Base-by-base conservation (phyloP, 78 protist genomes). In the Dictyostelium citrinum region DNA sequence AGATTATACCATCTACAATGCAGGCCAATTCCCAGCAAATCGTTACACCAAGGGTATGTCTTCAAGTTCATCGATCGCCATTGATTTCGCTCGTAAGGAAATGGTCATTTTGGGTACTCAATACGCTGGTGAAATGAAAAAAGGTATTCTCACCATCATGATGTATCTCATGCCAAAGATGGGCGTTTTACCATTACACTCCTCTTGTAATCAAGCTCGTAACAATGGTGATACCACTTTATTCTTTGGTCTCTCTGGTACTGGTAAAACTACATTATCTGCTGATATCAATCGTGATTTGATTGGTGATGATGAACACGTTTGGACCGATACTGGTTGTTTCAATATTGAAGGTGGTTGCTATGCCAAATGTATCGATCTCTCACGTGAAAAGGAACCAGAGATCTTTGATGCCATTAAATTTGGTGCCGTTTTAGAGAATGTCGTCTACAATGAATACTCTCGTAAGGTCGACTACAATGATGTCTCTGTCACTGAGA, bases 231-330 rank as follows among this genome's bases (percentile, higher is more conserved):
- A 83, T 41, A 95, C 90, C 55, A 95, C 99, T 17, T 31, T 98
- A 67, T 98, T 98, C 97, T 98, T 98, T 77, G 99, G 99, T 77
- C 98, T 98, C 45, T 91, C 97, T 45, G 99, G 99, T 58, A 98
- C 99, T 8, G 99, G 99, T 75, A 99, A 99, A 96, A 99, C 99
- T 20, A 98, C 99, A 5, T 97, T 99, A 24, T 97, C 99, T 5
- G 98, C 99, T 1, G 99, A 99, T 75, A 97, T 98, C 7, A 16
- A 91, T 39, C 97, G 99, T 35, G 11, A 37, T 16, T 83, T 99
- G 37, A 98, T 99, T 60, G 99, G 99, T 27, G 99, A 99, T 86
- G 99, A 99, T 91, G 99, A 99, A 97, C 99, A 99, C 90, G 84
- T 96, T 39, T 99, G 99, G 99, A 86, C 94, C 16, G 98, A 97